Evolutionary conservation across 257 asterid genomes (phyloP).

Genomic region (Penstemon barbatus): DNA sequence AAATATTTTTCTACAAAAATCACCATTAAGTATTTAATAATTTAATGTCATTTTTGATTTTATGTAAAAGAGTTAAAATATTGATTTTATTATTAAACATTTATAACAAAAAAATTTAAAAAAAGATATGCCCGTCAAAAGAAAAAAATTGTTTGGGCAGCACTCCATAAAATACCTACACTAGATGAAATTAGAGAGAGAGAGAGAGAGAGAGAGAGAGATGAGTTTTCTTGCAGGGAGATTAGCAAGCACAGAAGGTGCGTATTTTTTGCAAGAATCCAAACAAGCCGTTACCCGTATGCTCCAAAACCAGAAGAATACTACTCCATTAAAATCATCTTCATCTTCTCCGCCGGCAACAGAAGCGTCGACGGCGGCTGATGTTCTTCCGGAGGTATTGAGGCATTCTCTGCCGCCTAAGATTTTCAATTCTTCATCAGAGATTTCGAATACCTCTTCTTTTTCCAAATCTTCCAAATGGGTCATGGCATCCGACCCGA

Average conservation of each 20-base stretch:
- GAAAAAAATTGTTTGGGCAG: no score
- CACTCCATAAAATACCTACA: no score
- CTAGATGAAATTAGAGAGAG: no score
- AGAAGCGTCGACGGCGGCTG: slow-evolving; percentile 43
- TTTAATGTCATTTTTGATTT: no score
- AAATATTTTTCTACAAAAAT: no score
- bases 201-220: background rate
- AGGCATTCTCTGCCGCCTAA: slow-evolving; percentile 75
- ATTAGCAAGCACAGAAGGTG: slow-evolving; percentile 73
- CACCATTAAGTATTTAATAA: no score
- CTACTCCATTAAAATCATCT: slow-evolving; percentile 22
- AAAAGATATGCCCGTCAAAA: no score
- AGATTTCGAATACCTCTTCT: slow-evolving; percentile 40
- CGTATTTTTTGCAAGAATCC: slow-evolving; percentile 89
- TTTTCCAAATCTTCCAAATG: slow-evolving; percentile 61
- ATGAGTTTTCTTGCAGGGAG: slow-evolving; percentile 90
- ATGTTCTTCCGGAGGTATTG: slow-evolving; percentile 83
- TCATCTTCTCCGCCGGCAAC: slow-evolving; percentile 3
- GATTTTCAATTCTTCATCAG: slow-evolving; percentile 43
- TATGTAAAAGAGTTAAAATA: no score
- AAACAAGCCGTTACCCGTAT: slow-evolving; percentile 69
- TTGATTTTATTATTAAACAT: no score
- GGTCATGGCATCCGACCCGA: slow-evolving; percentile 55
- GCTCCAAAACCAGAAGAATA: slow-evolving; percentile 38
- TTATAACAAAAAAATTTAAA: no score